phyloP scores from a whole-genome alignment of 345 rosid genomes.

The Hevea brasiliensis region DNA sequence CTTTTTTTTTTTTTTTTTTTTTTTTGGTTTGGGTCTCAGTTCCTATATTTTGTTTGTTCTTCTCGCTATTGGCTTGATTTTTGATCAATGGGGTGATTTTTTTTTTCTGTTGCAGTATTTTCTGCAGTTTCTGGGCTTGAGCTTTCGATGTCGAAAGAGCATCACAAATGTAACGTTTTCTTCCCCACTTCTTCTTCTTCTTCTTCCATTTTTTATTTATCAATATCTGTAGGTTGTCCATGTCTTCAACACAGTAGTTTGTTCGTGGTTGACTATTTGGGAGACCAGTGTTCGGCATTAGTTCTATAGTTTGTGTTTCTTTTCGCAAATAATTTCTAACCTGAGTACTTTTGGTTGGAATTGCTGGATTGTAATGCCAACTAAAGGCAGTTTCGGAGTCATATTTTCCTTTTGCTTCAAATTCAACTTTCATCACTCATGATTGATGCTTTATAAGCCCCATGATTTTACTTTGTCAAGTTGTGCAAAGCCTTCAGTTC shows the following conservation, averaged over 20 bases:
- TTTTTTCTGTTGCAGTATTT: conserved; percentile 50
- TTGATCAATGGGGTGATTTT: neutral
- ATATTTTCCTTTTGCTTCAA: neutral
- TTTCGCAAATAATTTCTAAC: neutral
- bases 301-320: neutral
- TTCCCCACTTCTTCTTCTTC: neutral
- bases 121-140: conserved; percentile 93
- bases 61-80: conserved; percentile 14
- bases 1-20: conserved; percentile 1
- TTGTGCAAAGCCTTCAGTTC: neutral
- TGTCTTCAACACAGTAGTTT: neutral
- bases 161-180: conserved; percentile 66
- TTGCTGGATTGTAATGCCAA: neutral
- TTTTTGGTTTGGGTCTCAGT: neutral
- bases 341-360: conserved; percentile 3
- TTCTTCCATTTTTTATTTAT: neutral
- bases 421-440: neutral
- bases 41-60: neutral
- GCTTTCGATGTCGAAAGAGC: conserved; percentile 71
- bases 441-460: neutral
- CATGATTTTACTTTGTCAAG: neutral
- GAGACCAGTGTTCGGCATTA: neutral
- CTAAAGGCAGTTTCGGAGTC: neutral
- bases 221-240: neutral
- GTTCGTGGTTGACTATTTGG: neutral